phyloP scores from a whole-genome alignment of 176 grass and related monocot genomes.

The Oryza punctata region DNA sequence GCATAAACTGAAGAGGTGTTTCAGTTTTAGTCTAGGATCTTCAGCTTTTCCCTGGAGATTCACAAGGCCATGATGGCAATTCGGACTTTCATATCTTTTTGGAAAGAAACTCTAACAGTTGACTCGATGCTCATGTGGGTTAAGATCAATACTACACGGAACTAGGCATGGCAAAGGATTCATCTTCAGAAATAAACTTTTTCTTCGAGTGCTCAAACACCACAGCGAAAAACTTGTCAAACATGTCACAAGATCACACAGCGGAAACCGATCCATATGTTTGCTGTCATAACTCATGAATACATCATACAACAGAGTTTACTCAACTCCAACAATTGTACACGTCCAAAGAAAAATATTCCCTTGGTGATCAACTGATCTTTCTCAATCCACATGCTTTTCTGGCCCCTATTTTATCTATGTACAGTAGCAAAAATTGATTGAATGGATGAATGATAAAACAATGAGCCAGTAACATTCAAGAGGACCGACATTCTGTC shows the following conservation, averaged over 20 bases:
- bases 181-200: not conserved
- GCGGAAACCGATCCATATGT: not conserved
- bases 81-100: too few species aligned
- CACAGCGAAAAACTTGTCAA: not conserved
- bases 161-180: too few species aligned
- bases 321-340: conserved; percentile 8
- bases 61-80: too few species aligned
- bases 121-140: too few species aligned
- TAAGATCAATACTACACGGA: too few species aligned
- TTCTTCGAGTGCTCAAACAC: not conserved
- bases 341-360: not conserved
- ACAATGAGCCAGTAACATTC: not conserved
- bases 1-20: too few species aligned
- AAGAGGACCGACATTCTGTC: conserved; percentile 21
- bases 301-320: conserved; percentile 16
- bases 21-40: too few species aligned
- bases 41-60: too few species aligned
- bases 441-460: conserved; percentile 31
- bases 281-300: not conserved
- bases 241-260: not conserved
- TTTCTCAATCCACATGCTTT: not conserved
- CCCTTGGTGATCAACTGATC: not conserved
- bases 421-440: conserved; percentile 7
- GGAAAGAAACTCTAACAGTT: too few species aligned
- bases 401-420: conserved; percentile 8